A percentile compares a stretch with the other conserved stretches of the same genome.
Evolutionary conservation across 1,284 basidiomycete genomes (phyloP).

Genomic region (Marasmius sp.): DNA sequence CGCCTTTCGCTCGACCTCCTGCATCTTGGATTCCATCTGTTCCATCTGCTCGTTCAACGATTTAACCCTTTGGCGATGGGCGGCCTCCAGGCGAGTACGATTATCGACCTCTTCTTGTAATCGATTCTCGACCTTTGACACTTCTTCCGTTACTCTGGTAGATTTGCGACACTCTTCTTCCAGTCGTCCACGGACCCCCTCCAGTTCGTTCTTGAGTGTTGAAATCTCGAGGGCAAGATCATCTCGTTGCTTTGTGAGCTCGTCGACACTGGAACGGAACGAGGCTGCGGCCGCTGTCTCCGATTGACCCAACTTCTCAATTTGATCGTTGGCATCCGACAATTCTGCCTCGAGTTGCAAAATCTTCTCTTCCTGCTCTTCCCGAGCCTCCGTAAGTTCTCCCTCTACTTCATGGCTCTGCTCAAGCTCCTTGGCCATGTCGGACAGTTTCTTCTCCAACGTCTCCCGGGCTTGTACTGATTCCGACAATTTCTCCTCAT

Average conservation of each 20-base stretch:
- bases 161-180: constrained; percentile 18
- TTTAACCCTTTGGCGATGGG: constrained; percentile 13
- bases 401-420: constrained; percentile 5
- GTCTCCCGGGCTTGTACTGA: constrained; percentile 1
- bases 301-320: constrained; percentile 20
- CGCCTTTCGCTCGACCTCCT: constrained; percentile 13
- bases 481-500: constrained; percentile 9
- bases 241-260: constrained; percentile 17
- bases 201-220: constrained; percentile 18
- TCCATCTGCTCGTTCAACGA: constrained; percentile 10
- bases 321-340: constrained; percentile 18
- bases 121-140: constrained; percentile 7
- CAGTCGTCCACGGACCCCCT: constrained; percentile 19
- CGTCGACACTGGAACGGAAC: constrained; percentile 25
- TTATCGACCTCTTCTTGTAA: constrained; percentile 24
- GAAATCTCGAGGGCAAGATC: constrained; percentile 12
- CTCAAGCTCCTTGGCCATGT: constrained; percentile 1
- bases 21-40: constrained; percentile 10
- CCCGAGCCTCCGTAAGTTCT: constrained; percentile 10
- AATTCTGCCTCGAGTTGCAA: constrained; percentile 27
- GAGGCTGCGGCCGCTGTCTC: constrained; percentile 27
- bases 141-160: background rate
- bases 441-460: constrained; percentile 6
- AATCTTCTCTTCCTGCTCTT: constrained; percentile 25
- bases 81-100: constrained; percentile 8